Conservation (phyloP, 73 alveolate species). For the Tetrahymena elliotti region DNA sequence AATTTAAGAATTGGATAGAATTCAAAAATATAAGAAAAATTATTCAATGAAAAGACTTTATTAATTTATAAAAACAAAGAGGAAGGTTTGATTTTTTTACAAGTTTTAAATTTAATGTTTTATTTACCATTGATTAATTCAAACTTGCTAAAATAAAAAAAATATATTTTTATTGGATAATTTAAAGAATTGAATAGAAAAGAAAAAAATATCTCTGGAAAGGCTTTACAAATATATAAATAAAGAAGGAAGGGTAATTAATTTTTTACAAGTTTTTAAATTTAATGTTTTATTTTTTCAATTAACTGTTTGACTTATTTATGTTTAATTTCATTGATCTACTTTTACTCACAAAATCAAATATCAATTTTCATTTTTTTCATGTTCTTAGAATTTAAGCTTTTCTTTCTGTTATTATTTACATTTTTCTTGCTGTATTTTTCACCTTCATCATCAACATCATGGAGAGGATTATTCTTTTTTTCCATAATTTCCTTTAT, state of each 20-base stretch:
- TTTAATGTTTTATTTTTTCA: not conserved
- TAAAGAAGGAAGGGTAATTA: not conserved
- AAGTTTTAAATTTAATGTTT: no score
- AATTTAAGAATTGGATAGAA: no score
- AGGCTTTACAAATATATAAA: not conserved
- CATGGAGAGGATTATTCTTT: not conserved
- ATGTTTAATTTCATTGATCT: not conserved
- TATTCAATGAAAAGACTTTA: no score
- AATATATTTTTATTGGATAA: no score
- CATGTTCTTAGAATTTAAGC: not conserved
- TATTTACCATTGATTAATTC: no score
- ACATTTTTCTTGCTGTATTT: not conserved
- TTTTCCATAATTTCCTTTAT: conserved; percentile 31
- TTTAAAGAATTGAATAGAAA: no score
- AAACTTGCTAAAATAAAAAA: no score
- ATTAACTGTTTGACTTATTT: no score
- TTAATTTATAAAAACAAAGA: no score
- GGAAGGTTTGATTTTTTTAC: no score
- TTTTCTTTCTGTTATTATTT: not conserved
- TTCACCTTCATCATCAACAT: conserved; percentile 40
- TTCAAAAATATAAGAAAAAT: no score
- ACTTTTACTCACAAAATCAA: not conserved
- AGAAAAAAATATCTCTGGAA: not conserved
- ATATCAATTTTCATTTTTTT: not conserved
- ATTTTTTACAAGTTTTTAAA: not conserved